A percentile compares a stretch with the other conserved stretches of the same genome.
phyloP scores from a whole-genome alignment of 2,329 filamentous ascomycete species.

The Aureobasidium sp. region DNA sequence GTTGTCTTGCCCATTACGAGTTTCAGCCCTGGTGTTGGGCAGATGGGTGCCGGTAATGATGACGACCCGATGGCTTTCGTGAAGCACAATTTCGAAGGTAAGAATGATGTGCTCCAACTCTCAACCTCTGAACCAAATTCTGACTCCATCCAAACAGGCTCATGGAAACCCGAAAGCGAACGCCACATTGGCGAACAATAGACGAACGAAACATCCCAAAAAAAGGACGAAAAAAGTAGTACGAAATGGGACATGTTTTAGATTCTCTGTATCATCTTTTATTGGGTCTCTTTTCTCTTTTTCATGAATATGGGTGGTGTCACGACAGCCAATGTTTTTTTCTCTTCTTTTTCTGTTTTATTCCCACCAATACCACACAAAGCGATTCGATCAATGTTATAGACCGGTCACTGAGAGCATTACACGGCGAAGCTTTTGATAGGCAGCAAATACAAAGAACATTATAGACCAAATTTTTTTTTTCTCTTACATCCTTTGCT shows the following conservation, averaged over 20 bases:
- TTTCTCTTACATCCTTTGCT: no score
- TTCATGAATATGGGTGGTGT: neutral
- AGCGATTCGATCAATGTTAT: neutral
- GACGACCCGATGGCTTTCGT: constrained; percentile 97
- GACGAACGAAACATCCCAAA: neutral
- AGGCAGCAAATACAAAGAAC: neutral
- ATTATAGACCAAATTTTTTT: neutral
- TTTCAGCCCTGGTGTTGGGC: constrained; percentile 88
- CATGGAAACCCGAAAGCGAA: constrained; percentile 67
- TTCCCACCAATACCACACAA: neutral
- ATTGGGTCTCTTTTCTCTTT: neutral
- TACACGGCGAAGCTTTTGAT: neutral
- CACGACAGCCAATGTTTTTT: neutral
- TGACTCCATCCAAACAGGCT: constrained; percentile 42
- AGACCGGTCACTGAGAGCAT: neutral
- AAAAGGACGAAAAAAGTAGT: neutral
- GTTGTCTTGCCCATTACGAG: constrained; percentile 91
- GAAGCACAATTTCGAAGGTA: constrained; percentile 93
- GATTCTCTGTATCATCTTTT: constrained; percentile 6
- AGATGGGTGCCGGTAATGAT: constrained; percentile 82
- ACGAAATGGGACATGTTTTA: neutral
- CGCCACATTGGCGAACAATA: constrained; percentile 53
- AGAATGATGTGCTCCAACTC: constrained; percentile 21
- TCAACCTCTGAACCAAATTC: neutral
- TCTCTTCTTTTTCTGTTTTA: neutral